A percentile compares a stretch with the other conserved stretches of the same genome.
Evolutionary conservation across 1,284 basidiomycete genomes (phyloP).

Genomic region (Marasmius fiardii): DNA sequence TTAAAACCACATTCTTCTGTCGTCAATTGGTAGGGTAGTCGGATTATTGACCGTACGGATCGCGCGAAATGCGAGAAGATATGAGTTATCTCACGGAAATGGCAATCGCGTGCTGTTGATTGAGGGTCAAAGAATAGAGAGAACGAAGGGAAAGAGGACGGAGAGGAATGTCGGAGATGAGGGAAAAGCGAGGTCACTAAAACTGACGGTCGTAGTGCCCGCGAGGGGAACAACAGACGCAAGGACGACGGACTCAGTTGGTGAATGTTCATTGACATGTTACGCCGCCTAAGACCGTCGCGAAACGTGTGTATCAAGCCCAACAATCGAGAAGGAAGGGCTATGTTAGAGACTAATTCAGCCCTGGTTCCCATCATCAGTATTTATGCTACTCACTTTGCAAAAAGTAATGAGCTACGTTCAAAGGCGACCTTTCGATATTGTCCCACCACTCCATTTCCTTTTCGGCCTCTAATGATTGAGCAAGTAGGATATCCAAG

Average conservation of each 20-base stretch:
- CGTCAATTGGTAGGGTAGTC: conserved; percentile 51
- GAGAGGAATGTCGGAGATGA: conserved; percentile 36
- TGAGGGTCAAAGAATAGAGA: conserved; percentile 1
- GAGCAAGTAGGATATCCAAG: conserved; percentile 52
- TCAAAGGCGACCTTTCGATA: conserved; percentile 50
- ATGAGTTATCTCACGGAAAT: neutral
- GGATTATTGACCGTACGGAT: conserved; percentile 22
- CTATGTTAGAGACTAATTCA: conserved; percentile 30
- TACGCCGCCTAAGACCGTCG: conserved; percentile 38
- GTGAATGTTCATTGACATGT: conserved; percentile 46
- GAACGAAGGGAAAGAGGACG: conserved; percentile 8
- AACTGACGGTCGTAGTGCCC: conserved; percentile 40
- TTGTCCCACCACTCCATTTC: conserved; percentile 79
- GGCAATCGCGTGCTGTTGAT: conserved; percentile 10
- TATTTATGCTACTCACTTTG: conserved; percentile 52
- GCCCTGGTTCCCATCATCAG: neutral
- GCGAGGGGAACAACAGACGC: conserved; percentile 44
- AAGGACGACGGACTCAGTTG: conserved; percentile 50
- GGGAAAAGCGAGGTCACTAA: conserved; percentile 62
- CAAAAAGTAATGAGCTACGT: conserved; percentile 54
- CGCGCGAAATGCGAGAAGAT: conserved; percentile 11
- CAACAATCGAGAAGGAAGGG: conserved; percentile 53
- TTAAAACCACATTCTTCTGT: conserved; percentile 63
- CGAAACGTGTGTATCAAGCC: conserved; percentile 41
- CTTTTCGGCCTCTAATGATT: conserved; percentile 61